Conservation (phyloP, 208 protist species). For the Trypanosoma scelopori region DNA sequence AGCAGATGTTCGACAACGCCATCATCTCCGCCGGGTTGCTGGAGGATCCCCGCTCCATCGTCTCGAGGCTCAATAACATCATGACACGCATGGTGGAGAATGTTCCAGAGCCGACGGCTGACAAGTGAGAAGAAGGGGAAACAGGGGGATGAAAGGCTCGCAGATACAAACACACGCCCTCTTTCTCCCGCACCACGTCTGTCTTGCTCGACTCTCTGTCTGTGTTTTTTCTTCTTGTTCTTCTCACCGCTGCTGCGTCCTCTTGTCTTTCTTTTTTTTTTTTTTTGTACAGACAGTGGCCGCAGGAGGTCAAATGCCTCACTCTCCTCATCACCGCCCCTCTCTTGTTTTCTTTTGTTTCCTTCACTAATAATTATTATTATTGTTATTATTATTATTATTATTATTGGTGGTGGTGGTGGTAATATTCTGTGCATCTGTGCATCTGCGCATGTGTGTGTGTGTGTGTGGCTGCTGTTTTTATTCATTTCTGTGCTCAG, state of each 20-base stretch:
- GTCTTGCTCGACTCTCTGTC: too few species aligned
- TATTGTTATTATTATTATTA: not conserved
- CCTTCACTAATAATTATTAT: not conserved
- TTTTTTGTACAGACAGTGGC: too few species aligned
- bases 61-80: constrained; percentile 88
- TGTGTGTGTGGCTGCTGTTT: too few species aligned
- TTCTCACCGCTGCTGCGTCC: too few species aligned
- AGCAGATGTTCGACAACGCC: constrained; percentile 95
- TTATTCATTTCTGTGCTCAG: too few species aligned
- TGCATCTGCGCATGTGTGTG: not conserved
- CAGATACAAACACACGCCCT: too few species aligned
- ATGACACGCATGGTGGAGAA: constrained; percentile 91
- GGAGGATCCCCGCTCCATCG: constrained; percentile 91
- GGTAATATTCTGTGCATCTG: not conserved
- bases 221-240: too few species aligned
- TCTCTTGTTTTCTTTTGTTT: not conserved
- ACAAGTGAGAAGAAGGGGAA: constrained; percentile 49
- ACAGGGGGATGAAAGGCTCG: not conserved
- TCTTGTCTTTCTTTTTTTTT: too few species aligned
- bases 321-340: too few species aligned
- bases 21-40: constrained; percentile 90
- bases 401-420: not conserved
- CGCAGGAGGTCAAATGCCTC: too few species aligned
- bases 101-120: constrained; percentile 79
- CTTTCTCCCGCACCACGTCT: too few species aligned